Evolutionary conservation across 768 basidiomycete species (phyloP), one percentile per base, ranked within the genome.

Genomic region (Leccinum aurantiacum): DNA sequence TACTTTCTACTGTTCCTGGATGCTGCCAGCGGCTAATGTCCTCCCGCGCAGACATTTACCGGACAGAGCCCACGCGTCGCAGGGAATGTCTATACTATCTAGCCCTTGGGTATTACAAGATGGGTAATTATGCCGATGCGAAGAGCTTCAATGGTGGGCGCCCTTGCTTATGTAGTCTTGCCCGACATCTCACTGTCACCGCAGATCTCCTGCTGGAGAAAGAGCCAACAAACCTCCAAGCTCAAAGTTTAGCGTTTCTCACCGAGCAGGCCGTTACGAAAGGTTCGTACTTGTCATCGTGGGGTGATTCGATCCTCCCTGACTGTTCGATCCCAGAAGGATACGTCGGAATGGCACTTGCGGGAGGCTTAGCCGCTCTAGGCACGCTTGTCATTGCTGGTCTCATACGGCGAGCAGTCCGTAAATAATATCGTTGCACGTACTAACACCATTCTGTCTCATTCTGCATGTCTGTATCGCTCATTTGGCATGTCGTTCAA

Each of bases 311-410:
- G 3, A 49, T 10, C 33, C 38, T 27, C 17, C 49, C 29, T 58
- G 13, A 62, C 50, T 37, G 46, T 54, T 51, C 31, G 29, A 53
- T 53, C 37, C 6, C 73, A 95, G 96, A 99, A 75, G 95, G 95
- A n/a, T 98, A 98, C 73, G 92, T 98, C 53, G 97, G 97, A 51
- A 94, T 99, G 89, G 97, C 95, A 14, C 80, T 99, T 47, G 93
- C 88, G 19, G 95, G 95, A 54, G 93, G 95, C 57, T 89, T 84
- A 46, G 94, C 91, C 14, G 95, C 96, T 14, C 68, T 96, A 22
- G 91, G 93, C 54, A 86, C 90, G 31, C 74, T 93, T 52, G 72
- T 90, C 59, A 59, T 93, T 57, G 89, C 91, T 71, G 78, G 84
- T 77, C 78, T 93, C 70, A 81, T 94, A 84, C 90, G 92, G 86